Evolutionary conservation across 2,329 filamentous ascomycete genomes (phyloP).

Genomic region (Beauveria sp.): DNA sequence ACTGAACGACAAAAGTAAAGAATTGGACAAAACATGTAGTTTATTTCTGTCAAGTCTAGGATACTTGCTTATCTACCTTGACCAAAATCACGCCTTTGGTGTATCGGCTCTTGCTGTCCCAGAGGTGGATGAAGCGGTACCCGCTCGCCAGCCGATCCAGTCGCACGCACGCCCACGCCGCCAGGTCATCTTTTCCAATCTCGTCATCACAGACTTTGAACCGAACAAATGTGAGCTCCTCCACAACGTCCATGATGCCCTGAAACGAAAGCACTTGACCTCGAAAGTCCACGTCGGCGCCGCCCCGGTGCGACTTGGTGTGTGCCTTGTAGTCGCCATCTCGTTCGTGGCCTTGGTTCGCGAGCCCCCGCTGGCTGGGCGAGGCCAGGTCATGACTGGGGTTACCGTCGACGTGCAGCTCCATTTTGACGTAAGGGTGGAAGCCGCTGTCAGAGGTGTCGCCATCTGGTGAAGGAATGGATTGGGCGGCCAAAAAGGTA

Average conservation of each 20-base stretch:
- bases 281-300: slow-evolving; percentile 55
- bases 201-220: slow-evolving; percentile 88
- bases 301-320: slow-evolving; percentile 50
- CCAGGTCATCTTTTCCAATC: slow-evolving; percentile 67
- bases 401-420: slow-evolving; percentile 71
- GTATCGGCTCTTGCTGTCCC: slow-evolving; percentile 58
- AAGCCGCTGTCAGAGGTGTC: slow-evolving; percentile 50
- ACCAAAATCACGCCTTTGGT: slow-evolving; percentile 67
- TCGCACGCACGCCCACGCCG: slow-evolving; percentile 83
- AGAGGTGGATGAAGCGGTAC: slow-evolving; percentile 68
- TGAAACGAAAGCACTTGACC: slow-evolving; percentile 52
- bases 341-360: slow-evolving; percentile 32
- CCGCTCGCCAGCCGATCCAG: slow-evolving; percentile 73
- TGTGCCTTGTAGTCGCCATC: slow-evolving; percentile 48
- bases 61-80: slow-evolving; percentile 56
- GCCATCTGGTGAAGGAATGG: slow-evolving; percentile 56
- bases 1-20: no score
- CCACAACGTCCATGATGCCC: slow-evolving; percentile 48
- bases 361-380: slow-evolving; percentile 16
- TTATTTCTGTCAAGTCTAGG: background rate
- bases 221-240: slow-evolving; percentile 65
- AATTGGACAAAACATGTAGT: no score
- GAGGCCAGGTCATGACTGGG: slow-evolving; percentile 27
- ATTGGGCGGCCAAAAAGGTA: slow-evolving; percentile 68
- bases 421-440: slow-evolving; percentile 74